These are phyloP conservation scores for Ophiostoma ips DNA, from an alignment of 2,329 filamentous ascomycete species.

Conservation along the genomic window DNA sequence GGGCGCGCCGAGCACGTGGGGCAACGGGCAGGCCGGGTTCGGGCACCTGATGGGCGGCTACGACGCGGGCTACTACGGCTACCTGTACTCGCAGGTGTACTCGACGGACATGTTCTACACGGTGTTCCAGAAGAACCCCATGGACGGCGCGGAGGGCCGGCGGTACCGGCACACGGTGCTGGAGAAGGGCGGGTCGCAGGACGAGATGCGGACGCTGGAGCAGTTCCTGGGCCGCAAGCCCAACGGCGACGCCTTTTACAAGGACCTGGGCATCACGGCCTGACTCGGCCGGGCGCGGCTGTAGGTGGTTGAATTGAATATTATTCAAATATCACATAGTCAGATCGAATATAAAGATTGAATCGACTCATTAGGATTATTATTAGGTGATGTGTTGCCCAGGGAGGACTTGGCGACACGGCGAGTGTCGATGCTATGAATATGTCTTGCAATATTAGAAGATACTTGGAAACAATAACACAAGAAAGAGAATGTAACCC, in stretches of 20 bases:
- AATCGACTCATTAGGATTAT: too few species aligned
- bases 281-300: slow-evolving; percentile 12
- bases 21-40: slow-evolving; percentile 66
- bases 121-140: slow-evolving; percentile 64
- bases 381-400: too few species aligned
- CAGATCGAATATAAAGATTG: neutral
- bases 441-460: too few species aligned
- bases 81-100: slow-evolving; percentile 64
- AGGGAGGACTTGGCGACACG: too few species aligned
- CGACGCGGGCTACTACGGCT: slow-evolving; percentile 73
- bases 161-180: slow-evolving; percentile 67
- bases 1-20: slow-evolving; percentile 50
- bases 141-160: slow-evolving; percentile 60
- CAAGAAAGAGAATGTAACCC: too few species aligned
- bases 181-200: slow-evolving; percentile 62
- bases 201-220: slow-evolving; percentile 68
- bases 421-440: too few species aligned
- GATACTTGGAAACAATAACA: too few species aligned
- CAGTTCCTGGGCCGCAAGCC: slow-evolving; percentile 68
- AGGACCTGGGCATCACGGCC: slow-evolving; percentile 47
- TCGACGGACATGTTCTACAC: slow-evolving; percentile 76
- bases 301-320: neutral
- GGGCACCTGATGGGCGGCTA: slow-evolving; percentile 75
- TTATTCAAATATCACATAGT: neutral
- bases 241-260: slow-evolving; percentile 66